These are phyloP conservation scores for Amauroascus verrucosus DNA, from an alignment of 2,329 filamentous ascomycete genomes.

Conservation along the genomic window DNA sequence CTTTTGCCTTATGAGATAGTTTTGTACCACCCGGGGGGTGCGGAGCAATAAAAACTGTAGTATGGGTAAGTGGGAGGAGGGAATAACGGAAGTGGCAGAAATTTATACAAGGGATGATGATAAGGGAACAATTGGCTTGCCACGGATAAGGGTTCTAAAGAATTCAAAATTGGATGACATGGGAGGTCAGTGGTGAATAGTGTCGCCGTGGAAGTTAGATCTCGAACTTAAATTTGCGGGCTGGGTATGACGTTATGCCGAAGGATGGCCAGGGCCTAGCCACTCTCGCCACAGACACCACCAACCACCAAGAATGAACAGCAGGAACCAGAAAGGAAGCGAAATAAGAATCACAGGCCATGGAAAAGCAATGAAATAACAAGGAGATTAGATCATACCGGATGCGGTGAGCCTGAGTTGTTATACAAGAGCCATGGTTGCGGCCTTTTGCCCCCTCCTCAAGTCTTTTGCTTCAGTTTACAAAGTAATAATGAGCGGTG, in stretches of 20 bases:
- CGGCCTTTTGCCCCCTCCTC: not conserved
- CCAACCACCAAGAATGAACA: not conserved
- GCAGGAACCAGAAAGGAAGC: not conserved
- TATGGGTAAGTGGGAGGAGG: not conserved
- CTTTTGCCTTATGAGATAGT: not conserved
- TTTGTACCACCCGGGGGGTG: not conserved
- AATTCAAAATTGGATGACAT: not conserved
- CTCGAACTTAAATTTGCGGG: not conserved
- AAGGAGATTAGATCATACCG: not conserved
- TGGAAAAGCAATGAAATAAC: not conserved
- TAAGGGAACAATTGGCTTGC: not conserved
- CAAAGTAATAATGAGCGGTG: not conserved
- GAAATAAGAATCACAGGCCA: not conserved
- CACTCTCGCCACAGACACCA: constrained; percentile 8
- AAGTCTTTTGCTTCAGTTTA: not conserved
- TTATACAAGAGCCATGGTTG: constrained; percentile 1
- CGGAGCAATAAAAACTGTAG: not conserved
- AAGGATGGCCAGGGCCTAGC: constrained; percentile 7
- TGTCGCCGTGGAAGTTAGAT: constrained; percentile 6
- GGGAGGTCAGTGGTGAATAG: not conserved
- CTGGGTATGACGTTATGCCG: constrained; percentile 7
- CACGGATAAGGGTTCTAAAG: not conserved
- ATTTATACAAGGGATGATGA: not conserved
- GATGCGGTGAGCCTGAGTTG: not conserved
- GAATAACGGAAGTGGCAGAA: not conserved